Evolutionary conservation across 805 yeast species (phyloP), one percentile per base, ranked within the genome.

Genomic region (Nakazawaea wickerhamii): DNA sequence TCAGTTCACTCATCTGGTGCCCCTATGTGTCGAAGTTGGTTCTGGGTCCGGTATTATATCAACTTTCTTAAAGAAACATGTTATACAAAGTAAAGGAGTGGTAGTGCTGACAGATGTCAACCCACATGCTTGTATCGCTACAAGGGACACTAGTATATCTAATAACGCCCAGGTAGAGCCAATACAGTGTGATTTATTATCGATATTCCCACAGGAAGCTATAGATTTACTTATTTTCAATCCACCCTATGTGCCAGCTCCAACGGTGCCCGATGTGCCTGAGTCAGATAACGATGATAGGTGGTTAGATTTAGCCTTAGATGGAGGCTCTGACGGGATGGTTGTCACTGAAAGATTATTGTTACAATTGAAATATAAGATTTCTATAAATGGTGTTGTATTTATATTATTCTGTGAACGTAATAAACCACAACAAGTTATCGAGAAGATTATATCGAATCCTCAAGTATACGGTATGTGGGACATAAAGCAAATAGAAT

Each of bases 201-300:
- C 70, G 8, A 68, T 77, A 2, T 48, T 88, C 8, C 58, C 73
- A 10, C 54, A 55, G 0, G 51, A 68, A 2, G 39, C 63, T 4
- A 70, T 89, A 1, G 98, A 93, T 54, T 44, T 91, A 1, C 64
- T 93, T 18, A 68, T 93, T 1, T 93, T 93, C 63, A 93, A 93
- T 55, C 99, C 99, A 0, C 99, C 99, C 0, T 93, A 93, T 57
- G 99, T 93, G 1, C 99, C 99, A 0, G 86, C 91, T 1, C 89
- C 80, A 45, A 55, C 54, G 0, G 84, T 87, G 0, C 97, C 98
- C 0, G 55, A 49, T 0, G 50, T 74, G 1, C 93, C 93, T 0
- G 46, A 45, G 1, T 34, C 53, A 0, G 51, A 50, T 0, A 69
- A 67, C 3, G 79, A 75, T 15, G 69, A 71, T 23, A 66, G 68